Evolutionary conservation across 2,329 filamentous ascomycete species (phyloP).

Genomic region (Scopulariopsis brevicaulis): DNA sequence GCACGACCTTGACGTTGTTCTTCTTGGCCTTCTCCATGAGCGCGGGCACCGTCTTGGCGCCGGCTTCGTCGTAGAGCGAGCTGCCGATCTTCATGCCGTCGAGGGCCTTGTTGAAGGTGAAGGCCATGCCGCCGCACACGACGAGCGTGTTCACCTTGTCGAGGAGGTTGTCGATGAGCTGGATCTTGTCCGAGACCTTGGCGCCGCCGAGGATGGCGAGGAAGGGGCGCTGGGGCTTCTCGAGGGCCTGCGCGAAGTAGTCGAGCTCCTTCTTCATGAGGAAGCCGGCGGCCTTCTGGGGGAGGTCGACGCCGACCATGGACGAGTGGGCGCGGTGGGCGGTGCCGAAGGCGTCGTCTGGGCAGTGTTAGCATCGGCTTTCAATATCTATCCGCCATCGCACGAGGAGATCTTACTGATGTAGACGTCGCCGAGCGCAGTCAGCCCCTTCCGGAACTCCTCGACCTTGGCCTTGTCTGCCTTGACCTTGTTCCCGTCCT

Average conservation of each 20-base stretch:
- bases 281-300: slow-evolving; percentile 95
- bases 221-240: slow-evolving; percentile 89
- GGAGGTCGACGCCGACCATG: slow-evolving; percentile 94
- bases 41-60: slow-evolving; percentile 78
- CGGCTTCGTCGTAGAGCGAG: slow-evolving; percentile 87
- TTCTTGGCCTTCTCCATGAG: slow-evolving; percentile 93
- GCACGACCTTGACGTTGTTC: slow-evolving; percentile 89
- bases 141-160: slow-evolving; percentile 96
- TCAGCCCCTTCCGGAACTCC: slow-evolving; percentile 90
- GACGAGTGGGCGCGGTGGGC: slow-evolving; percentile 97
- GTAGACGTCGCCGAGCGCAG: slow-evolving; percentile 88
- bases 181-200: slow-evolving; percentile 99
- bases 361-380: background rate
- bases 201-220: slow-evolving; percentile 95
- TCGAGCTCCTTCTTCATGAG: slow-evolving; percentile 99
- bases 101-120: slow-evolving; percentile 99
- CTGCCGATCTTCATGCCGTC: slow-evolving; percentile 81
- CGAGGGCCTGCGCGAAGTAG: slow-evolving; percentile 96
- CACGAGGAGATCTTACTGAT: slow-evolving; percentile 57
- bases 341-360: slow-evolving; percentile 81
- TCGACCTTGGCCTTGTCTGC: slow-evolving; percentile 88
- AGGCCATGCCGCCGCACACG: slow-evolving; percentile 96
- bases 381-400: background rate
- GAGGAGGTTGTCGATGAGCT: slow-evolving; percentile 97
- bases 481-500: slow-evolving; percentile 93